Conservation (phyloP, 371 early-diverging fungal genomes). For the Umbelopsis sp. region DNA sequence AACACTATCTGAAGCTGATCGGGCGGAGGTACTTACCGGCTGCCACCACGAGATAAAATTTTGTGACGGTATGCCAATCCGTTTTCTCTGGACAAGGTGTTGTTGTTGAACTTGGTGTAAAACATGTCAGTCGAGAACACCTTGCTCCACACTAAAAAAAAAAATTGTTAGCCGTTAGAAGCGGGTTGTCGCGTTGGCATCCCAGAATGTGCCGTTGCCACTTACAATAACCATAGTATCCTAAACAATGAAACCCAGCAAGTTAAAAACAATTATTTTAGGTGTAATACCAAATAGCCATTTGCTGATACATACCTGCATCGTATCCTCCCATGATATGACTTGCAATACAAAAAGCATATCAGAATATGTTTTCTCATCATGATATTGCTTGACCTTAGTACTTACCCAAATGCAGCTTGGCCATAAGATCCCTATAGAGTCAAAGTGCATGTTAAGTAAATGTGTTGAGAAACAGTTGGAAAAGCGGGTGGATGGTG, state of each 20-base stretch:
- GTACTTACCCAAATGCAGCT: constrained; percentile 52
- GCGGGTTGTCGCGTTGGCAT: neutral
- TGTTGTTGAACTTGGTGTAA: constrained; percentile 70
- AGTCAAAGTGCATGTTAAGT: no score
- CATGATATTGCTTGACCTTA: constrained; percentile 10
- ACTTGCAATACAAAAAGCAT: constrained; percentile 51
- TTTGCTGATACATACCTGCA: constrained; percentile 45
- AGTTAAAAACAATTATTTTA: neutral
- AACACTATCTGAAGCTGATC: constrained; percentile 16
- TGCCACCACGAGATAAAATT: constrained; percentile 75
- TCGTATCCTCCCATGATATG: constrained; percentile 90
- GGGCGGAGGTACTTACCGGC: constrained; percentile 42
- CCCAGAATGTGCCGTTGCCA: neutral
- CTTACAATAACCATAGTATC: constrained; percentile 53
- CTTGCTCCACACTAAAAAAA: constrained; percentile 76
- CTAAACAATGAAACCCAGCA: constrained; percentile 18
- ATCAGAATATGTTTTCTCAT: constrained; percentile 20
- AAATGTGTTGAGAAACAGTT: constrained; percentile 28
- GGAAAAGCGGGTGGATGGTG: neutral
- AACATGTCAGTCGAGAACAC: constrained; percentile 90
- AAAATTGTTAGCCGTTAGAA: constrained; percentile 48
- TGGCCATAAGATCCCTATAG: constrained; percentile 49
- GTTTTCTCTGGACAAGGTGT: constrained; percentile 55
- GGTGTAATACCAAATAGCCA: neutral
- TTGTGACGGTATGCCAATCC: constrained; percentile 67